Evolutionary conservation across 176 grass and related monocot species (phyloP).

Genomic region (Musa acuminata): DNA sequence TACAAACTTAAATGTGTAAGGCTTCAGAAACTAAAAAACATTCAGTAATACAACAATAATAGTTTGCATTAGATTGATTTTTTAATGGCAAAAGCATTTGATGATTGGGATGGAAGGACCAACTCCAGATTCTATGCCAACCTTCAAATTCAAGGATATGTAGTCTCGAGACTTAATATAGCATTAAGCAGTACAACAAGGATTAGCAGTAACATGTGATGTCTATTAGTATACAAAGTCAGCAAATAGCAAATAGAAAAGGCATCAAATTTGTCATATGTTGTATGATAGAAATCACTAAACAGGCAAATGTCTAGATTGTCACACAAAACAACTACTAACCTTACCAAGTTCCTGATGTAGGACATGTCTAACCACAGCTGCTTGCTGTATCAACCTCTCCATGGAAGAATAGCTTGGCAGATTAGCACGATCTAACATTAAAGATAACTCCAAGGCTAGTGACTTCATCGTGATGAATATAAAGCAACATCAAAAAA

Average conservation of each 20-base stretch:
- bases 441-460: not conserved
- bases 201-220: not conserved
- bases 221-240: too few species aligned
- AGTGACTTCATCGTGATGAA: constrained; percentile 6
- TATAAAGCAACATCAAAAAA: not conserved
- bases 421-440: constrained; percentile 67
- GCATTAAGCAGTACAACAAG: not conserved
- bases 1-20: constrained; percentile 33
- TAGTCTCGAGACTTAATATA: not conserved
- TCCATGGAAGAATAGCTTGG: constrained; percentile 85
- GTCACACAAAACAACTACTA: not conserved
- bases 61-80: not conserved
- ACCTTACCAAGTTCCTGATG: constrained; percentile 87
- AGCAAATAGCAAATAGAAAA: not conserved
- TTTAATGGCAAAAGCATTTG: not conserved
- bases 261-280: too few species aligned
- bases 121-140: too few species aligned
- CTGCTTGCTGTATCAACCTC: constrained; percentile 70
- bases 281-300: too few species aligned
- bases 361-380: constrained; percentile 60
- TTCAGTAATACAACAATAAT: not conserved
- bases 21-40: not conserved
- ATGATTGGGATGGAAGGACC: not conserved
- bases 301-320: not conserved
- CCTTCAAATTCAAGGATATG: not conserved